Base-by-base conservation (phyloP, 768 basidiomycete genomes). In the Suillus luteus region DNA sequence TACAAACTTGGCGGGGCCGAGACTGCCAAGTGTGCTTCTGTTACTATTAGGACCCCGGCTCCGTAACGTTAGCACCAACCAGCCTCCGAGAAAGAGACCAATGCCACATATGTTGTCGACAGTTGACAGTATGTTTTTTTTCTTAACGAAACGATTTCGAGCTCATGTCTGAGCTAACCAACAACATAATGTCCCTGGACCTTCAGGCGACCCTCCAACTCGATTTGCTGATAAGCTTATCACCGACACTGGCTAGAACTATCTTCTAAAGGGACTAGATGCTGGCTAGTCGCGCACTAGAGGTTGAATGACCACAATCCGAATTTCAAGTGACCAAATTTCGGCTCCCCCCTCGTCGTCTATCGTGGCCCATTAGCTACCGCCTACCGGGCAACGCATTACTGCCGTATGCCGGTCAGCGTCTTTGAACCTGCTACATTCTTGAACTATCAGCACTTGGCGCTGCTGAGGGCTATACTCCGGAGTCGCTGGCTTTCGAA, bases 1-100 rank as follows among this genome's bases (percentile, higher is more conserved):
- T 40, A 27, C 37, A 57, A 58, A 58, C 57, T 41, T 58, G 35
- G 11, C 52, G 19, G 52, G 31, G 52, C 19, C 33, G 17, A 31
- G 10, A 31, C 31, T 31, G 31, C 31, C 31, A 31, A 31, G 31
- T 31, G 31, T 31, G 31, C 31, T 31, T 31, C 14, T 27, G 10
- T 31, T 19, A 5, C 14, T 27, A 5, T 31, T 19, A 5, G 27
- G 49, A 31, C 9, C 15, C 22, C 49, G 49, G 24, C 24, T 51
- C 8, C 15, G 24, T 27, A 15, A 49, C 24, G 48, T 49, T 49
- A 24, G 12, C 7, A 46, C 15, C 15, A 51, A 24, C 24, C 24
- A 27, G 24, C 48, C 27, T 24, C 46, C 31, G 31, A 31, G 31
- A 24, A 48, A 12, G 46, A 48, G 22, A 49, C 8, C 7, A 27